Evolutionary conservation across 2,329 filamentous ascomycete genomes (phyloP).

Genomic region (Sarocladiaceae sp.): DNA sequence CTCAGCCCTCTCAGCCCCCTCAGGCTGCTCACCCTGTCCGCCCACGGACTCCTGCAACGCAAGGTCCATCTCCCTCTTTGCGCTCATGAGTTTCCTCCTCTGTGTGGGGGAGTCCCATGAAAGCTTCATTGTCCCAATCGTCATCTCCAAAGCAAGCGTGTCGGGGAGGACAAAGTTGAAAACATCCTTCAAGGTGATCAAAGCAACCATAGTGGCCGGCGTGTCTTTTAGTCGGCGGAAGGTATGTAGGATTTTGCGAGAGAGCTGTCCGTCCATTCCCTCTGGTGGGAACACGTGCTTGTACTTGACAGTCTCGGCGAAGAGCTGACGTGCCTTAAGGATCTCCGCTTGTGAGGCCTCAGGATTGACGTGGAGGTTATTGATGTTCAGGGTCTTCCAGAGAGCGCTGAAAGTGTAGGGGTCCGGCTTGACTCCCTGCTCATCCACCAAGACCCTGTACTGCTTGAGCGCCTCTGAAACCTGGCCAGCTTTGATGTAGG

Average conservation of each 20-base stretch:
- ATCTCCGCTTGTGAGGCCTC: constrained; percentile 18
- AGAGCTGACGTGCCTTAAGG: constrained; percentile 32
- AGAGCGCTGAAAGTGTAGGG: constrained; percentile 63
- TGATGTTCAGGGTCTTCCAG: constrained; percentile 53
- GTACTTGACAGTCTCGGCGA: constrained; percentile 43
- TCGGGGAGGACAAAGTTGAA: constrained; percentile 40
- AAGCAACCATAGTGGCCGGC: constrained; percentile 39
- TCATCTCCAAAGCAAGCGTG: constrained; percentile 39
- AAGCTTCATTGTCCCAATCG: constrained; percentile 37
- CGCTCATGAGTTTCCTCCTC: constrained; percentile 33
- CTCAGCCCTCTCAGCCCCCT: constrained; percentile 26
- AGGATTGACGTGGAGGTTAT: constrained; percentile 31
- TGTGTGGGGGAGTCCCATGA: constrained; percentile 33
- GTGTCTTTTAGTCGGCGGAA: constrained; percentile 40
- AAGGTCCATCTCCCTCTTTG: constrained; percentile 36
- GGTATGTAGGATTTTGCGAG: constrained; percentile 43
- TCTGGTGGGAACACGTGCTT: constrained; percentile 36
- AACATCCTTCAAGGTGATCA: constrained; percentile 34
- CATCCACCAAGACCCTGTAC: constrained; percentile 47
- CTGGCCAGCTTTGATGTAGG: constrained; percentile 54
- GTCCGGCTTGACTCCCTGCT: constrained; percentile 50
- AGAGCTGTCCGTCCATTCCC: constrained; percentile 39
- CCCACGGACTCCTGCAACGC: constrained; percentile 23
- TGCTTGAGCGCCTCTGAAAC: constrained; percentile 47
- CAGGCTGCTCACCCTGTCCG: constrained; percentile 28